A percentile compares a stretch with the other conserved stretches of the same genome.
These are phyloP conservation scores for Aureobasidium sp. DNA, from an alignment of 2,329 filamentous ascomycete genomes.

Conservation along the genomic window DNA sequence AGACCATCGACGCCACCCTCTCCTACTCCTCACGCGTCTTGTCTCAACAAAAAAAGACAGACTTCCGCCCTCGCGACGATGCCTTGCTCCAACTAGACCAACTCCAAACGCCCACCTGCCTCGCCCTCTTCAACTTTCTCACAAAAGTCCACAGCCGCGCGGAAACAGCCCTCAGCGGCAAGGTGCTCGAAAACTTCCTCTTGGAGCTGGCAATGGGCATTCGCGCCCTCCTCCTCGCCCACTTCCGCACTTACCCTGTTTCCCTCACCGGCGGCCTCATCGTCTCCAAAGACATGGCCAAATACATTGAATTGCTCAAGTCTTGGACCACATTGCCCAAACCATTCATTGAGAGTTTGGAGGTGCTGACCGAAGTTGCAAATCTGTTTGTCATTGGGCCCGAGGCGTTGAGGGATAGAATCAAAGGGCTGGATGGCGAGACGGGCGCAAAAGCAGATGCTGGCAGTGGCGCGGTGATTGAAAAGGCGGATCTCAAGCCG, in stretches of 20 bases:
- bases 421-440: slow-evolving; percentile 36
- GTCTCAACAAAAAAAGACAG: slow-evolving; percentile 72
- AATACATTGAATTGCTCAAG: slow-evolving; percentile 79
- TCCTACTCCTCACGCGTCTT: slow-evolving; percentile 71
- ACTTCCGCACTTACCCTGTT: slow-evolving; percentile 90
- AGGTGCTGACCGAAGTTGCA: slow-evolving; percentile 86
- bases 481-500: slow-evolving; percentile 58
- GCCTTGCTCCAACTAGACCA: slow-evolving; percentile 60
- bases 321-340: slow-evolving; percentile 59
- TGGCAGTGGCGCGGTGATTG: slow-evolving; percentile 27
- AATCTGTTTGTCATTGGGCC: slow-evolving; percentile 88
- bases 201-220: slow-evolving; percentile 77
- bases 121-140: slow-evolving; percentile 74
- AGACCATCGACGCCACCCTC: slow-evolving; percentile 63
- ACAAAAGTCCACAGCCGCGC: slow-evolving; percentile 54
- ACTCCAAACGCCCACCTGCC: slow-evolving; percentile 80
- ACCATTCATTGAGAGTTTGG: slow-evolving; percentile 52
- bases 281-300: slow-evolving; percentile 92
- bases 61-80: slow-evolving; percentile 82
- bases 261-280: slow-evolving; percentile 90
- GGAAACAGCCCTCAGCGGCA: slow-evolving; percentile 66
- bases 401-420: slow-evolving; percentile 45
- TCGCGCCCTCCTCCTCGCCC: slow-evolving; percentile 73
- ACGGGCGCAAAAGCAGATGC: slow-evolving; percentile 9
- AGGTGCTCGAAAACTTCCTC: slow-evolving; percentile 75